phyloP scores from a whole-genome alignment of 2,329 filamentous ascomycete species.

The Didymella pomorum region DNA sequence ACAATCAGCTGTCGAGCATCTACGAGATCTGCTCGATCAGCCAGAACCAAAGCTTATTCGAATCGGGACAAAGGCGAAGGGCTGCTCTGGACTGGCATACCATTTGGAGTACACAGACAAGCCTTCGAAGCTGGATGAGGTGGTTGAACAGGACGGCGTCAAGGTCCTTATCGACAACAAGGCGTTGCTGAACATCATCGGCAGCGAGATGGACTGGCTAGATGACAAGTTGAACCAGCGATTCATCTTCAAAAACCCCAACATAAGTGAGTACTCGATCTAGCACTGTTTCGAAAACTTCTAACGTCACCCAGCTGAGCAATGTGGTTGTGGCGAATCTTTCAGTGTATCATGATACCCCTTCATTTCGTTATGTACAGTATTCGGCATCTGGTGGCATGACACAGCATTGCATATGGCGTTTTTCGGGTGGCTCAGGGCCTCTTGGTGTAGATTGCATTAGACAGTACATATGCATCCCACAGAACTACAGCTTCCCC shows the following conservation, averaged over 20 bases:
- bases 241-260: conserved; percentile 96
- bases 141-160: conserved; percentile 94
- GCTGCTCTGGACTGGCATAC: conserved; percentile 93
- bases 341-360: conserved; percentile 68
- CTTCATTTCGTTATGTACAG: conserved; percentile 24
- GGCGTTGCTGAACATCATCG: conserved; percentile 96
- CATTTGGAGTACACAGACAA: conserved; percentile 95
- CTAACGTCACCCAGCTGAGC: conserved; percentile 73
- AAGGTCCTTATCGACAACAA: conserved; percentile 97
- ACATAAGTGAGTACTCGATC: conserved; percentile 80
- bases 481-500: conserved; percentile 42
- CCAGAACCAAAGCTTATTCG: conserved; percentile 93
- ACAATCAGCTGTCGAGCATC: conserved; percentile 77
- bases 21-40: conserved; percentile 78
- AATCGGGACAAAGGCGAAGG: conserved; percentile 91
- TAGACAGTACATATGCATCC: conserved; percentile 15
- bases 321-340: conserved; percentile 95
- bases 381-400: conserved; percentile 43
- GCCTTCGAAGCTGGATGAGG: conserved; percentile 85
- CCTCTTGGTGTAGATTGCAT: conserved; percentile 4
- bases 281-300: background rate
- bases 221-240: conserved; percentile 92
- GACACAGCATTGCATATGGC: conserved; percentile 24
- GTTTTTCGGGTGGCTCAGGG: conserved; percentile 19
- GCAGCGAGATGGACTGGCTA: conserved; percentile 98